Evolutionary conservation across 257 asterid genomes (phyloP).

Genomic region (Plantago major): DNA sequence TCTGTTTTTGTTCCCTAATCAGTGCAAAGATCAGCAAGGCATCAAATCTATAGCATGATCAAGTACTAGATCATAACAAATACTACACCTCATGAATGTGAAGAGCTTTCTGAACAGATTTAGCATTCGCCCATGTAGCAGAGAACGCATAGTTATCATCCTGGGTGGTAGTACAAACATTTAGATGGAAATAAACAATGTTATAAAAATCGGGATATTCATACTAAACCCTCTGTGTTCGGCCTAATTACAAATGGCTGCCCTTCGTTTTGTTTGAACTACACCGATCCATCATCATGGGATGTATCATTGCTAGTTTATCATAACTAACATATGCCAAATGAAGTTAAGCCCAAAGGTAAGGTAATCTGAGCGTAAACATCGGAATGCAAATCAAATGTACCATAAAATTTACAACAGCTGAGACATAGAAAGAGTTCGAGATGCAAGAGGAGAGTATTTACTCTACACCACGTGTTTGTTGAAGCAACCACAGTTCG

Average conservation of each 20-base stretch:
- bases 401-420: background rate
- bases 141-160: background rate
- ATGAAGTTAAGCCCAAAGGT: too few species aligned
- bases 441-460: background rate
- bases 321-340: too few species aligned
- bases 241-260: too few species aligned
- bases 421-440: background rate
- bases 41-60: background rate
- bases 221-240: too few species aligned
- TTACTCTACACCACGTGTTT: slow-evolving; percentile 30
- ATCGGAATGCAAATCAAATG: too few species aligned
- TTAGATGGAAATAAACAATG: background rate
- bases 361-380: too few species aligned
- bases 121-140: slow-evolving; percentile 20
- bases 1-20: slow-evolving; percentile 22
- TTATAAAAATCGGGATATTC: background rate
- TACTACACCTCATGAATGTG: slow-evolving; percentile 20
- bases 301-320: too few species aligned
- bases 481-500: background rate
- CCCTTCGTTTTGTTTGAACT: too few species aligned
- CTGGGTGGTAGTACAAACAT: background rate
- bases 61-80: background rate
- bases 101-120: slow-evolving; percentile 27
- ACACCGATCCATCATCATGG: too few species aligned
- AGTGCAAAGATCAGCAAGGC: background rate